Conservation (phyloP, 306 rosid genomes). For the Lathyrus oleraceus region DNA sequence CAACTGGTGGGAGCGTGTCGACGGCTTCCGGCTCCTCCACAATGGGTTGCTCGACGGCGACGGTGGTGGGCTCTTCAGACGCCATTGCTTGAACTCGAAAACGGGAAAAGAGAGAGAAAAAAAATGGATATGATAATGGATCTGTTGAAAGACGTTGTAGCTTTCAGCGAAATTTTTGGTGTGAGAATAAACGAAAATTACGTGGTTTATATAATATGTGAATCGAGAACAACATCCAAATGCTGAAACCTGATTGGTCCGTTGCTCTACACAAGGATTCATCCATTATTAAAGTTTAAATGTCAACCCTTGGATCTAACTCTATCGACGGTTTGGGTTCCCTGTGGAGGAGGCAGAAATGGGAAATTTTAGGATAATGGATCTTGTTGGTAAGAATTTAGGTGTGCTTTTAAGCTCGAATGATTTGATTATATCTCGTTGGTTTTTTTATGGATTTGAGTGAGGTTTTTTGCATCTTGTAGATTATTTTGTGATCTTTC, state of each 20-base stretch:
- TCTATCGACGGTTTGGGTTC: constrained; percentile 54
- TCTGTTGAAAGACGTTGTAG: background rate
- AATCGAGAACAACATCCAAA: constrained; percentile 43
- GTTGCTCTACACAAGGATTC: constrained; percentile 56
- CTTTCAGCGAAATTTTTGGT: constrained; percentile 34
- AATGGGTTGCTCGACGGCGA: constrained; percentile 35
- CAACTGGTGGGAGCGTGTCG: constrained; percentile 42
- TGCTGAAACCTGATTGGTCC: constrained; percentile 62
- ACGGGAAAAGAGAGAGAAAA: background rate
- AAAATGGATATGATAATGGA: constrained; percentile 31
- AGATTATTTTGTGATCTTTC: constrained; percentile 65
- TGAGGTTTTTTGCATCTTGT: constrained; percentile 39
- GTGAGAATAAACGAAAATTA: constrained; percentile 53
- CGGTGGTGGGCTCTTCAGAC: constrained; percentile 53
- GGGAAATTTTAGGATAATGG: constrained; percentile 7
- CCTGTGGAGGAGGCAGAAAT: constrained; percentile 31
- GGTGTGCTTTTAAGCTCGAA: constrained; percentile 79
- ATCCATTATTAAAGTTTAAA: constrained; percentile 48
- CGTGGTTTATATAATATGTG: constrained; percentile 64
- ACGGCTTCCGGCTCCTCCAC: constrained; percentile 27
- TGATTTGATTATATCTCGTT: constrained; percentile 38
- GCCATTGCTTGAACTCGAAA: constrained; percentile 43
- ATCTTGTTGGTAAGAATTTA: constrained; percentile 12
- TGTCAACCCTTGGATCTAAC: constrained; percentile 56
- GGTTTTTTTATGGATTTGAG: background rate